Evolutionary conservation across 176 grass and related monocot genomes (phyloP).

Genomic region (Echinochloa phyllopogon): DNA sequence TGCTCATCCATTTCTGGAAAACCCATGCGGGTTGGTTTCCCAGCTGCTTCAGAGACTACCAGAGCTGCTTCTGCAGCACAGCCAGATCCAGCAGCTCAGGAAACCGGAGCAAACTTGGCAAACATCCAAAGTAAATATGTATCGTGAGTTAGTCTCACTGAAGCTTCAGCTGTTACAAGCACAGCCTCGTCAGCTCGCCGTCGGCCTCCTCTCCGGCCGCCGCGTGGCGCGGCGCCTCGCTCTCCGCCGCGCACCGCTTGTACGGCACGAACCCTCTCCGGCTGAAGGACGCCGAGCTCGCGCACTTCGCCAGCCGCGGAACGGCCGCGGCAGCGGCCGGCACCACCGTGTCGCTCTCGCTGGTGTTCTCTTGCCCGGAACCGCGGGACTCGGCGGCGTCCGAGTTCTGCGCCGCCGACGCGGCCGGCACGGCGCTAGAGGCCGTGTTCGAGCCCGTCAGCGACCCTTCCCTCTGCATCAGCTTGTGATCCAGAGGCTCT

Average conservation of each 20-base stretch:
- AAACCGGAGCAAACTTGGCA: constrained; percentile 50
- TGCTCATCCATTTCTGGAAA: constrained; percentile 49
- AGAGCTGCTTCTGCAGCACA: neutral
- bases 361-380: constrained; percentile 18
- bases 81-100: constrained; percentile 37
- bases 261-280: constrained; percentile 72
- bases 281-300: constrained; percentile 40
- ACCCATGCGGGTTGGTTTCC: neutral
- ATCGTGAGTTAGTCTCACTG: neutral
- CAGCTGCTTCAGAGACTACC: constrained; percentile 32
- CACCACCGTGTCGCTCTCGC: constrained; percentile 2
- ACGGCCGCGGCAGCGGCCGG: neutral
- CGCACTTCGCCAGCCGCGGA: constrained; percentile 31
- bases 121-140: constrained; percentile 34
- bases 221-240: constrained; percentile 37
- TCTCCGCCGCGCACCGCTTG: constrained; percentile 61
- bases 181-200: constrained; percentile 68
- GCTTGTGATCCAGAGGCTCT: constrained; percentile 23
- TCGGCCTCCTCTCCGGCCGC: constrained; percentile 49
- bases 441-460: constrained; percentile 66
- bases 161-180: constrained; percentile 56
- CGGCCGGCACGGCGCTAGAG: constrained; percentile 23
- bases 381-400: constrained; percentile 43
- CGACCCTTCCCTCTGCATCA: constrained; percentile 63
- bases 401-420: constrained; percentile 28